phyloP scores from a whole-genome alignment of 2,329 filamentous ascomycete genomes.

The Diaporthe vaccinii region DNA sequence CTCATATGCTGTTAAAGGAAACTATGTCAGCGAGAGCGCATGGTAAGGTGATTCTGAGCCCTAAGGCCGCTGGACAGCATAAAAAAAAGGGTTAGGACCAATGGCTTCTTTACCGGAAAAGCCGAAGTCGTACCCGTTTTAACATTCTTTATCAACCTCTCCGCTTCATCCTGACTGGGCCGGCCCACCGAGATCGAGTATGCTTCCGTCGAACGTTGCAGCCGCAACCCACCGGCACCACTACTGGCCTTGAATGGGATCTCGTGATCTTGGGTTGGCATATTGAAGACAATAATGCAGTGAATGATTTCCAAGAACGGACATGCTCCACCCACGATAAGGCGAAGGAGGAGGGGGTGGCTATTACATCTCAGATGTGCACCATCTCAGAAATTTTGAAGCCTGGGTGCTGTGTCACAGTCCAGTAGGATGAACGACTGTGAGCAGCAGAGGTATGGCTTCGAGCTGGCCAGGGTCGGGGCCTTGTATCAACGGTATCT shows the following conservation, averaged over 20 bases:
- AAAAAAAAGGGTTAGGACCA: neutral
- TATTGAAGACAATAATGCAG: accelerated
- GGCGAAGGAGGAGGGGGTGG: neutral
- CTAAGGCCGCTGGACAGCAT: neutral
- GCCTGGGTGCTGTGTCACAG: neutral
- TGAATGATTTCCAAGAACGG: neutral
- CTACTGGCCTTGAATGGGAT: no score
- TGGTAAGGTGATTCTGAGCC: neutral
- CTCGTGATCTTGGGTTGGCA: neutral
- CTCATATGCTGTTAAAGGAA: no score
- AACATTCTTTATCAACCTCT: neutral
- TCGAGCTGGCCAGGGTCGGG: accelerated
- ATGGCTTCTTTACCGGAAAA: neutral
- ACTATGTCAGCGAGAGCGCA: no score
- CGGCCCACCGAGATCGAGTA: neutral
- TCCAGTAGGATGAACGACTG: neutral
- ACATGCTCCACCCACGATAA: neutral
- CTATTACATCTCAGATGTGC: neutral
- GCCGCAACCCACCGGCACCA: neutral
- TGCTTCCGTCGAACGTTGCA: conserved; percentile 15
- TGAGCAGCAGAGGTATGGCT: neutral
- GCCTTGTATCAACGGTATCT: neutral
- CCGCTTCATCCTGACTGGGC: neutral
- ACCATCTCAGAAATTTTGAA: neutral
- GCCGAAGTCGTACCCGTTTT: neutral